Percentiles rank a stretch among this genome's conserved stretches.
These are phyloP conservation scores for Nemania serpens DNA, from an alignment of 2,329 filamentous ascomycete genomes.

Conservation along the genomic window DNA sequence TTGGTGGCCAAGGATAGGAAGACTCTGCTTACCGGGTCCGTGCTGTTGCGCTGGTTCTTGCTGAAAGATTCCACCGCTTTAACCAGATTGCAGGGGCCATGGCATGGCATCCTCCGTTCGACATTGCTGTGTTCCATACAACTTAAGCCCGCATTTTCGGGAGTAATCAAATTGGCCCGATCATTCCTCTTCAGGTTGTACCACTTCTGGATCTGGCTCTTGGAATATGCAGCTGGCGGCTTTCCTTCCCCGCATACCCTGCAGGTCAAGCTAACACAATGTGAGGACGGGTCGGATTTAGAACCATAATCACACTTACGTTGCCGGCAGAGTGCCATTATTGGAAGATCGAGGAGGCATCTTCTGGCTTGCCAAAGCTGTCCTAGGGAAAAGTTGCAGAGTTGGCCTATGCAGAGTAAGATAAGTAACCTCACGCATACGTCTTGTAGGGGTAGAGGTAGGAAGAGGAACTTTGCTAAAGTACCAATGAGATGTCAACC, in stretches of 20 bases:
- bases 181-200: constrained; percentile 19
- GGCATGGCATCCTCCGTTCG: constrained; percentile 32
- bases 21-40: constrained; percentile 36
- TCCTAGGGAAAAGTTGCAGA: not conserved
- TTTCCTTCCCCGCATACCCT: constrained; percentile 19
- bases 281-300: constrained; percentile 6
- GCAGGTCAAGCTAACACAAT: constrained; percentile 23
- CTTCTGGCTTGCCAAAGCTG: not conserved
- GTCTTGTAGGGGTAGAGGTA: not conserved
- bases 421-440: too few species aligned
- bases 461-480: not conserved
- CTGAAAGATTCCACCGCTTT: constrained; percentile 41
- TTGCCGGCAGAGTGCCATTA: constrained; percentile 9
- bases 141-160: constrained; percentile 19
- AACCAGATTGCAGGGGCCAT: constrained; percentile 42
- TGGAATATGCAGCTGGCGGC: constrained; percentile 13
- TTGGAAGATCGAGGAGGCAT: constrained; percentile 12
- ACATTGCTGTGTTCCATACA: constrained; percentile 18
- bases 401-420: too few species aligned
- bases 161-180: constrained; percentile 7
- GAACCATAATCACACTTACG: constrained; percentile 9
- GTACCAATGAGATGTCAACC: not conserved
- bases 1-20: not conserved
- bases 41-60: constrained; percentile 39
- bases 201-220: constrained; percentile 27